Conservation (phyloP, 1,284 basidiomycete species). For the Amylostereum chailletii region DNA sequence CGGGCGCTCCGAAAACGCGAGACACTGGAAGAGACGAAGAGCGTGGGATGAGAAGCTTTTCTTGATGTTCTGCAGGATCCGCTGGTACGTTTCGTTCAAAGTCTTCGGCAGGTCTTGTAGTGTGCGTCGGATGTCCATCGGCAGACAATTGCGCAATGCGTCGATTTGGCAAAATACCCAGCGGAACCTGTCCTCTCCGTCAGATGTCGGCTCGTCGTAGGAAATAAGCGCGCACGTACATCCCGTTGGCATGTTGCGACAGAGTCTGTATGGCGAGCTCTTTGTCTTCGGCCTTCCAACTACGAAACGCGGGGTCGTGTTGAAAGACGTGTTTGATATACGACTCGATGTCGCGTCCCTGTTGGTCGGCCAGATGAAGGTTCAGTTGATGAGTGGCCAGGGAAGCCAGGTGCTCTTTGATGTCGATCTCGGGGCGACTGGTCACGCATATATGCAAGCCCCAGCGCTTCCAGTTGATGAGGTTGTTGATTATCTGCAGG, state of each 20-base stretch:
- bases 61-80: slow-evolving; percentile 2
- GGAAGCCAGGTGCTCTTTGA: not conserved
- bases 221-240: slow-evolving; percentile 2
- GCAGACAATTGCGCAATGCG: slow-evolving; percentile 2
- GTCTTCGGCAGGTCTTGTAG: slow-evolving; percentile 2
- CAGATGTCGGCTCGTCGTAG: not conserved
- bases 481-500: not conserved
- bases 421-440: slow-evolving; percentile 4
- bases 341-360: slow-evolving; percentile 5
- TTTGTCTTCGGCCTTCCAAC: slow-evolving; percentile 5
- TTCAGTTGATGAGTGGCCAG: slow-evolving; percentile 3
- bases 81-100: slow-evolving; percentile 6
- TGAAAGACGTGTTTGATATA: slow-evolving; percentile 4
- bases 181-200: not conserved
- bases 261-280: slow-evolving; percentile 1
- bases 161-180: slow-evolving; percentile 3
- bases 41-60: slow-evolving; percentile 5
- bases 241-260: slow-evolving; percentile 6
- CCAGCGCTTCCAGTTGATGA: not conserved
- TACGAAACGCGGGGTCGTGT: not conserved
- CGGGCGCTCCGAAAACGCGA: slow-evolving; percentile 3
- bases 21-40: slow-evolving; percentile 4
- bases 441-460: not conserved
- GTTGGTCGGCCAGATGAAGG: slow-evolving; percentile 4
- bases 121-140: slow-evolving; percentile 1